phyloP scores from a whole-genome alignment of 2,329 filamentous ascomycete genomes.

The Penicillium sp. region DNA sequence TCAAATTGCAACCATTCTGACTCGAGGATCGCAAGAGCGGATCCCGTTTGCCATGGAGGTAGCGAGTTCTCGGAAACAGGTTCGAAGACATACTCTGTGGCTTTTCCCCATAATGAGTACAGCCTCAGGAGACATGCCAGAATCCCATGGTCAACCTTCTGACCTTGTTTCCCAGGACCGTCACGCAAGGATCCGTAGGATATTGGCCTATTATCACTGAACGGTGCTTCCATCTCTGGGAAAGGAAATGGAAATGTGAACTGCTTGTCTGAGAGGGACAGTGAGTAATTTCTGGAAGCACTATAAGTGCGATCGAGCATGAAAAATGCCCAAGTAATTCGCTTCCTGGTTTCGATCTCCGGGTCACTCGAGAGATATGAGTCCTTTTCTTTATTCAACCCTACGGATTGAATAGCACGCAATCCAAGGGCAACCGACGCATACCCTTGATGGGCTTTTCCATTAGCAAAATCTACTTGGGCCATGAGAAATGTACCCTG shows the following conservation, averaged over 20 bases:
- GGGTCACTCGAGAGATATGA: background rate
- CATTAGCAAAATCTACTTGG: slow-evolving; percentile 26
- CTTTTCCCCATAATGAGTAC: slow-evolving; percentile 26
- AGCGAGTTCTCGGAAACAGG: slow-evolving; percentile 11
- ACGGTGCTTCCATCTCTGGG: background rate
- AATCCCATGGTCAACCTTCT: slow-evolving; percentile 23
- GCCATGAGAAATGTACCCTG: slow-evolving; percentile 27
- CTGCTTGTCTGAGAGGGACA: slow-evolving; percentile 25
- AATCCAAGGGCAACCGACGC: slow-evolving; percentile 22
- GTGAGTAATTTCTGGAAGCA: slow-evolving; percentile 25
- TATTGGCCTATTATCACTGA: background rate
- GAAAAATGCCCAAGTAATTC: slow-evolving; percentile 28
- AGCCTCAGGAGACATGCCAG: slow-evolving; percentile 23
- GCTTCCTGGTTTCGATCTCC: slow-evolving; percentile 16
- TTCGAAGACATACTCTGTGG: slow-evolving; percentile 27
- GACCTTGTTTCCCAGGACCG: slow-evolving; percentile 15
- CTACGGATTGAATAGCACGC: slow-evolving; percentile 22
- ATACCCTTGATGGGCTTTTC: slow-evolving; percentile 21
- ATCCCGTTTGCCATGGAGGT: slow-evolving; percentile 26
- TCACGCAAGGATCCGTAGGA: slow-evolving; percentile 16
- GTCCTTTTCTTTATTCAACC: slow-evolving; percentile 18
- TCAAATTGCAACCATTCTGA: slow-evolving; percentile 30
- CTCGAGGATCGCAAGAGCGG: slow-evolving; percentile 22
- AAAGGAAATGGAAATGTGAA: slow-evolving; percentile 24
- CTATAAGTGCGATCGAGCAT: slow-evolving; percentile 29